These are phyloP conservation scores for Petunia secreta DNA, from an alignment of 257 asterid species.

Conservation along the genomic window DNA sequence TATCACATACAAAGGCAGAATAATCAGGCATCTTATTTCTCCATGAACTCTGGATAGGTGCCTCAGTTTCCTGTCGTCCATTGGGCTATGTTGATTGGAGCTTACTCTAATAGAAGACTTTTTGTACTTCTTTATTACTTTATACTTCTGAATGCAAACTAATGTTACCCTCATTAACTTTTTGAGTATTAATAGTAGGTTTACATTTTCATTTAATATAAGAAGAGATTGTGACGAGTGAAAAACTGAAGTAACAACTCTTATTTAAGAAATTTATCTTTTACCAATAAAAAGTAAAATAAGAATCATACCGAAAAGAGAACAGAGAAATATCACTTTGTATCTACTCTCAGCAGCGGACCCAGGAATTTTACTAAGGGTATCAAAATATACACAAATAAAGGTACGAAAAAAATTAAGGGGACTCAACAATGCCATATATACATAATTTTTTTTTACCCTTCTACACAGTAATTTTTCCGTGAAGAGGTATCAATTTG, in stretches of 20 bases:
- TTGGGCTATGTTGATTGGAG: neutral
- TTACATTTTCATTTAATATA: neutral
- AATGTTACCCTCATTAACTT: neutral
- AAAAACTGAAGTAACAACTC: neutral
- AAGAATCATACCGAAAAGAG: neutral
- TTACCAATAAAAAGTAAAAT: neutral
- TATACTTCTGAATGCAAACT: neutral
- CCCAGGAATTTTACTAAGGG: too few species aligned
- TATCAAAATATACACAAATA: too few species aligned
- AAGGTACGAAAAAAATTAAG: too few species aligned
- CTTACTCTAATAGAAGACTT: neutral
- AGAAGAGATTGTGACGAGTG: neutral
- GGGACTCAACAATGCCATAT: too few species aligned
- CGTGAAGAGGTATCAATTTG: too few species aligned
- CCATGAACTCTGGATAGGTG: neutral
- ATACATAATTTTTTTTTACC: too few species aligned
- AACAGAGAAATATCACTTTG: neutral
- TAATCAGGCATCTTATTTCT: conserved; percentile 4
- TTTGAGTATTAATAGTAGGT: neutral
- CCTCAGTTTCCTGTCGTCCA: neutral
- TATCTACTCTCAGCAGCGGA: too few species aligned
- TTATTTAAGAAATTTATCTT: too few species aligned
- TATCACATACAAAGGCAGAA: neutral
- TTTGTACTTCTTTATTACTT: neutral
- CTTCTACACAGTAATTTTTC: too few species aligned